phyloP scores from a whole-genome alignment of 257 asterid genomes.

The Fraxinus excelsior region DNA sequence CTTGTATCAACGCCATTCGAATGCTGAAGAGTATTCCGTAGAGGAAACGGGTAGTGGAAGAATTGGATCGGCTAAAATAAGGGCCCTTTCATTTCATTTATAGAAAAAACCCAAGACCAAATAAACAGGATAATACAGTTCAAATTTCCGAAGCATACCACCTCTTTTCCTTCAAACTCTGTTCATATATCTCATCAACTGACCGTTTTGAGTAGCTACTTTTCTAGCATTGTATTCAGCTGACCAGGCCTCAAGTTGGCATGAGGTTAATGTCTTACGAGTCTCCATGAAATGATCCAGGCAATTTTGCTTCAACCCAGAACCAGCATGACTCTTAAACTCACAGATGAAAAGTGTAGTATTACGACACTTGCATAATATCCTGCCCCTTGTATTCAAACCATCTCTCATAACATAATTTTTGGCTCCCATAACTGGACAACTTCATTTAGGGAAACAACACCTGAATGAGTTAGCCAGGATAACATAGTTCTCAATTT shows the following conservation, averaged over 20 bases:
- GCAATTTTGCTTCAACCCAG: conserved; percentile 32
- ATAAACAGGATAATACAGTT: neutral
- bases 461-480: conserved; percentile 54
- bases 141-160: conserved; percentile 23
- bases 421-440: conserved; percentile 42
- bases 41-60: conserved; percentile 27
- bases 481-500: conserved; percentile 46
- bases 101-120: no score
- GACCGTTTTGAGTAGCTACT: conserved; percentile 23
- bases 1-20: conserved; percentile 29
- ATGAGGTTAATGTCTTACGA: conserved; percentile 53
- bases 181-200: conserved; percentile 27
- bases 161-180: conserved; percentile 4
- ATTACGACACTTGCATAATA: conserved; percentile 51
- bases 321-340: conserved; percentile 53
- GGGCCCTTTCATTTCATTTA: no score
- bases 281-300: conserved; percentile 48
- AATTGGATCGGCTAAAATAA: conserved; percentile 25
- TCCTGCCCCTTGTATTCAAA: conserved; percentile 37
- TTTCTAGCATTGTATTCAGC: conserved; percentile 53
- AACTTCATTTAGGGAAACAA: conserved; percentile 40
- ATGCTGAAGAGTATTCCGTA: conserved; percentile 8
- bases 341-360: conserved; percentile 40
- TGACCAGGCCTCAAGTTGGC: conserved; percentile 78
- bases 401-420: conserved; percentile 46